phyloP scores from a whole-genome alignment of 495 filamentous ascomycete genomes.

The Penicillium parvum region DNA sequence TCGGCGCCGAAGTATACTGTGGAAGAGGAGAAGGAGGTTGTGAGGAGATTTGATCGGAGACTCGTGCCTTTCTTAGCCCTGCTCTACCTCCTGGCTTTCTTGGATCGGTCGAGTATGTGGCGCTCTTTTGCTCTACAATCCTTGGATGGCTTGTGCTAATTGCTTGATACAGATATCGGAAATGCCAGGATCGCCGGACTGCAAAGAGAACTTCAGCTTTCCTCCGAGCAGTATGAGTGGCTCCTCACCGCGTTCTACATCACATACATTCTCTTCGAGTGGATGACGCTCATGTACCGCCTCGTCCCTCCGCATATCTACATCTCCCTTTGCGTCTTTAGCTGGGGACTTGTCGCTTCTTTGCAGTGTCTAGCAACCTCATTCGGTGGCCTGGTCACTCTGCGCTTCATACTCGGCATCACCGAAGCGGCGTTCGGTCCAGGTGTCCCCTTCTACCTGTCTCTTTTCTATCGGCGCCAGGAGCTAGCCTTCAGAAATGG shows the following conservation, averaged over 20 bases:
- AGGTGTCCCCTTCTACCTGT: constrained; percentile 59
- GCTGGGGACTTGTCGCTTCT: constrained; percentile 60
- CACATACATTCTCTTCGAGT: constrained; percentile 72
- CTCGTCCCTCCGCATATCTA: constrained; percentile 57
- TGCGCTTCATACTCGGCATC: constrained; percentile 52
- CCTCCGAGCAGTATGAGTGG: constrained; percentile 59
- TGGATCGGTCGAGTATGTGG: constrained; percentile 69
- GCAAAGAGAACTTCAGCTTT: constrained; percentile 56
- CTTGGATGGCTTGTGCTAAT: constrained; percentile 1
- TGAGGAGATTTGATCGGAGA: constrained; percentile 67
- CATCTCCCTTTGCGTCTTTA: constrained; percentile 42
- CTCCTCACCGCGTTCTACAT: constrained; percentile 64
- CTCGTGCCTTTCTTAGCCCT: constrained; percentile 77
- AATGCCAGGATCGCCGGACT: constrained; percentile 76
- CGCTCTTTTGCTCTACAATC: background rate
- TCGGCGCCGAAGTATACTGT: constrained; percentile 52
- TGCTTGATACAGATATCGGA: constrained; percentile 57
- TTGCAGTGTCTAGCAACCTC: constrained; percentile 63
- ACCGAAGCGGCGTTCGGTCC: constrained; percentile 60
- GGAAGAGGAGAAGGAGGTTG: constrained; percentile 68
- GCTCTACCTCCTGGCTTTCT: constrained; percentile 76
- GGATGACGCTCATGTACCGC: constrained; percentile 62
- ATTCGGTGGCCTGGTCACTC: constrained; percentile 39
- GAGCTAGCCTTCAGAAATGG: constrained; percentile 60
- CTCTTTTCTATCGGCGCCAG: constrained; percentile 56